Percentiles rank a stretch among this genome's conserved stretches.
Evolutionary conservation across 495 filamentous ascomycete species (phyloP).

Genomic region (Aspergillus sclerotioniger): DNA sequence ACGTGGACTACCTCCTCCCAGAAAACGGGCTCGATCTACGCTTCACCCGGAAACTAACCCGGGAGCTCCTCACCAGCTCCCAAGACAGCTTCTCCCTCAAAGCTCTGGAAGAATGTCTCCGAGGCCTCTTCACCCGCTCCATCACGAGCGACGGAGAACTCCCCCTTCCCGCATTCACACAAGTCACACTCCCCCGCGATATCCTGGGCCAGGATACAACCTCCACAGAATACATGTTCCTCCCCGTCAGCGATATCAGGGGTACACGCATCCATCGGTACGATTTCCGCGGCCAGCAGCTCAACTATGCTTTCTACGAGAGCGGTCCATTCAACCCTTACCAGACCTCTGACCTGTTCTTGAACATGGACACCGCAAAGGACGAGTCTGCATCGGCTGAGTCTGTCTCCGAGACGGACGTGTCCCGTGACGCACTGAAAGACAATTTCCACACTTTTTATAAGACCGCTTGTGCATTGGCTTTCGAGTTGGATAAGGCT

Average conservation of each 20-base stretch:
- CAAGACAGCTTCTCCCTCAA: conserved; percentile 11
- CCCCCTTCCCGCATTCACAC: conserved; percentile 32
- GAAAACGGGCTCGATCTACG: conserved; percentile 41
- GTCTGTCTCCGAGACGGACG: background rate
- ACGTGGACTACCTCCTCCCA: conserved; percentile 43
- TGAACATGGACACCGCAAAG: conserved; percentile 28
- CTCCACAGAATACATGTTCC: conserved; percentile 36
- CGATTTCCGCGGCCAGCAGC: conserved; percentile 26
- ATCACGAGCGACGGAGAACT: background rate
- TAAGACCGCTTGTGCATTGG: conserved; percentile 35
- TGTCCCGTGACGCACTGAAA: conserved; percentile 16
- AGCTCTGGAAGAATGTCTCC: conserved; percentile 22
- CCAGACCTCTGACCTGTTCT: conserved; percentile 27
- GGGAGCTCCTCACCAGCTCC: conserved; percentile 20
- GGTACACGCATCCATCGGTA: conserved; percentile 29
- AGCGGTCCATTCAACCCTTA: conserved; percentile 34
- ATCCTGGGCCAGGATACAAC: conserved; percentile 12
- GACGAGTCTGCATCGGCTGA: background rate
- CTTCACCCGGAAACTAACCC: conserved; percentile 37
- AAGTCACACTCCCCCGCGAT: conserved; percentile 29
- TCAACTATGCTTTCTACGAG: conserved; percentile 34
- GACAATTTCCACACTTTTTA: conserved; percentile 40
- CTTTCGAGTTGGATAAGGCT: conserved; percentile 30
- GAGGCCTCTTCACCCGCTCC: conserved; percentile 15
- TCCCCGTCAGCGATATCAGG: conserved; percentile 28